These are phyloP conservation scores for Xanthoceras sorbifolium DNA, from an alignment of 345 rosid species.

Conservation along the genomic window DNA sequence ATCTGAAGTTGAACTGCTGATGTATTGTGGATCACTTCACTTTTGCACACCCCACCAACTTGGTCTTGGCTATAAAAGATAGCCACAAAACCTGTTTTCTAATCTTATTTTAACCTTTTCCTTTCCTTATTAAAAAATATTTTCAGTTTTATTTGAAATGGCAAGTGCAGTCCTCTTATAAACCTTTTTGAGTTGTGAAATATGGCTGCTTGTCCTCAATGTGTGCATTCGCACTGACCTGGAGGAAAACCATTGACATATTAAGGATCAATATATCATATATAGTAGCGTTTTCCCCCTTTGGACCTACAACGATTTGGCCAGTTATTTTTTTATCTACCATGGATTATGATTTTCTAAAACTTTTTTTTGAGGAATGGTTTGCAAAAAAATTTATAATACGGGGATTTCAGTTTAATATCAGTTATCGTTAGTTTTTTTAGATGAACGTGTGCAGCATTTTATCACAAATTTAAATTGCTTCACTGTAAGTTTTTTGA, in stretches of 20 bases:
- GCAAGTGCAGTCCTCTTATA: constrained; percentile 3
- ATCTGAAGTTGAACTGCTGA: constrained; percentile 50
- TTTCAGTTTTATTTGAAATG: constrained; percentile 14
- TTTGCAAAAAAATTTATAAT: not conserved
- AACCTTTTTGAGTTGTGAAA: constrained; percentile 18
- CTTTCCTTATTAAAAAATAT: not conserved
- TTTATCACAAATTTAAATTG: no score
- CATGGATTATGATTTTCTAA: not conserved
- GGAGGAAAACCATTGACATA: constrained; percentile 20
- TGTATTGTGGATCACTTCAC: constrained; percentile 42
- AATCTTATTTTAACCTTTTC: not conserved
- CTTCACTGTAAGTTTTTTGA: not conserved
- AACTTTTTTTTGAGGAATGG: not conserved
- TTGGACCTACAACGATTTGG: not conserved
- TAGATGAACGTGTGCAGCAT: not conserved
- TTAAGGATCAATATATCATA: constrained; percentile 6
- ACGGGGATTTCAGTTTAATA: not conserved
- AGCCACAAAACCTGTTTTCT: constrained; percentile 20
- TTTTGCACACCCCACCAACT: constrained; percentile 28
- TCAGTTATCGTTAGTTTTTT: not conserved
- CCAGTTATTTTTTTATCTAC: not conserved
- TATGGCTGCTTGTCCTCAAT: constrained; percentile 15
- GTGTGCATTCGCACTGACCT: constrained; percentile 2
- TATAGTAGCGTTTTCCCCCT: not conserved
- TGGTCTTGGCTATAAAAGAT: constrained; percentile 32